Conservation (phyloP, 805 yeast species). For the Nakazawaea ernobii region DNA sequence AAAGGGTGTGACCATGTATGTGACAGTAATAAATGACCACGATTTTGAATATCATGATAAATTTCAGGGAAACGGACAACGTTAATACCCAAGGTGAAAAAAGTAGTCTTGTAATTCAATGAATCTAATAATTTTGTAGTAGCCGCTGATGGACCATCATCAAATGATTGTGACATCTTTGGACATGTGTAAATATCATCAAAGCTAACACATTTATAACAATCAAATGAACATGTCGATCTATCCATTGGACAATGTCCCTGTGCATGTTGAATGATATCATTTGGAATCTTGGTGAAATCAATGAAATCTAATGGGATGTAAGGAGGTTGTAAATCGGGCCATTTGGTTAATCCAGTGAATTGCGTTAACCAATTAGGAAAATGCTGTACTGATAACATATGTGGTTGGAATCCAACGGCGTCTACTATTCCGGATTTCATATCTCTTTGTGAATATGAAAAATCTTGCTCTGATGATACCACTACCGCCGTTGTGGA, state of each 20-base stretch:
- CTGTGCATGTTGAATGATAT: conserved; percentile 39
- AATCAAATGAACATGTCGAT: conserved; percentile 76
- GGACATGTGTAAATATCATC: conserved; percentile 80
- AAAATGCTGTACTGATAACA: conserved; percentile 25
- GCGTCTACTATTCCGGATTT: conserved; percentile 6
- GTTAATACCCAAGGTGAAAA: conserved; percentile 81
- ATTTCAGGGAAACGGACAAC: conserved; percentile 73
- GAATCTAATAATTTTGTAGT: conserved; percentile 55
- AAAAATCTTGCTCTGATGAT: no score
- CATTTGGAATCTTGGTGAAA: conserved; percentile 41
- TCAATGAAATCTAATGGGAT: conserved; percentile 73
- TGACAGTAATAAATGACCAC: conserved; percentile 77
- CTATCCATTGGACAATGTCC: conserved; percentile 55
- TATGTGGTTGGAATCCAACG: conserved; percentile 10
- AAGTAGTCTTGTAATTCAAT: conserved; percentile 58
- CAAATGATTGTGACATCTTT: conserved; percentile 79
- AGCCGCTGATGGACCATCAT: conserved; percentile 85
- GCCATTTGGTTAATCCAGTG: conserved; percentile 79
- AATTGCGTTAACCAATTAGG: conserved; percentile 76
- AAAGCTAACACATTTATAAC: conserved; percentile 66
- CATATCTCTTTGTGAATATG: neutral
- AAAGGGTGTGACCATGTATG: conserved; percentile 94
- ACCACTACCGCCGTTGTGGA: no score
- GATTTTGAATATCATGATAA: conserved; percentile 45
- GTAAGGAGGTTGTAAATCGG: conserved; percentile 82